A percentile compares a stretch with the other conserved stretches of the same genome.
Evolutionary conservation across 2,329 filamentous ascomycete genomes (phyloP).

Genomic region (Pseudogymnoascus sp.): DNA sequence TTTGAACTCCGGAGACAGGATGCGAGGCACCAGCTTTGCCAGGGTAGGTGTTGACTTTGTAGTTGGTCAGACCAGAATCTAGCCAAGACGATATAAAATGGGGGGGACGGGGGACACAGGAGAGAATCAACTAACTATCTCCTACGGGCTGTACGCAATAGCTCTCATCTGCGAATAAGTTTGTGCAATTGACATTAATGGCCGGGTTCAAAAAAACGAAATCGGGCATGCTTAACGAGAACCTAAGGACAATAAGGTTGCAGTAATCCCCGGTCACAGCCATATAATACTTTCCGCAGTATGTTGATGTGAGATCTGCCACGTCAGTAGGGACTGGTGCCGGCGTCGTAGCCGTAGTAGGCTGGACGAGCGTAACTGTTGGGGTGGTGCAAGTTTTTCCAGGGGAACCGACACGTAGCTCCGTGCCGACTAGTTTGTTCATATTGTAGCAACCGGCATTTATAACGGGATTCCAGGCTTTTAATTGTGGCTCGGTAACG

Average conservation of each 20-base stretch:
- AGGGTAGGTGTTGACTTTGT: conserved; percentile 13
- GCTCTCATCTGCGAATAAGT: conserved; percentile 27
- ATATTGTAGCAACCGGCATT: conserved; percentile 8
- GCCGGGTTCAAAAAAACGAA: conserved; percentile 33
- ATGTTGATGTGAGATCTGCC: conserved; percentile 21
- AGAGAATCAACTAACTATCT: conserved; percentile 17
- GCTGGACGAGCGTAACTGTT: conserved; percentile 17
- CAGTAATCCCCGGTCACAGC: conserved; percentile 32
- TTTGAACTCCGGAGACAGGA: conserved; percentile 14
- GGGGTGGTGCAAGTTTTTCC: conserved; percentile 15
- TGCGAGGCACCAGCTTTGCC: conserved; percentile 11
- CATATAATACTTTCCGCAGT: conserved; percentile 31
- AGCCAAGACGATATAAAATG: neutral
- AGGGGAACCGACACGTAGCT: conserved; percentile 14
- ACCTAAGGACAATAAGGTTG: conserved; percentile 29
- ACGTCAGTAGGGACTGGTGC: conserved; percentile 4
- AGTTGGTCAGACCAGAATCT: neutral
- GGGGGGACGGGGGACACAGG: neutral
- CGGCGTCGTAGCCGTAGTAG: conserved; percentile 3
- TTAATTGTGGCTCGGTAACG: neutral
- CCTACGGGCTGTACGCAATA: conserved; percentile 34
- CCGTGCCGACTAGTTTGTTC: neutral
- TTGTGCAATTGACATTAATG: conserved; percentile 32
- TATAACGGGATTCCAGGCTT: conserved; percentile 8
- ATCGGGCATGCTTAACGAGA: conserved; percentile 29